Conservation (phyloP, 768 basidiomycete species). For the Rhodotorula kratochvilovae region DNA sequence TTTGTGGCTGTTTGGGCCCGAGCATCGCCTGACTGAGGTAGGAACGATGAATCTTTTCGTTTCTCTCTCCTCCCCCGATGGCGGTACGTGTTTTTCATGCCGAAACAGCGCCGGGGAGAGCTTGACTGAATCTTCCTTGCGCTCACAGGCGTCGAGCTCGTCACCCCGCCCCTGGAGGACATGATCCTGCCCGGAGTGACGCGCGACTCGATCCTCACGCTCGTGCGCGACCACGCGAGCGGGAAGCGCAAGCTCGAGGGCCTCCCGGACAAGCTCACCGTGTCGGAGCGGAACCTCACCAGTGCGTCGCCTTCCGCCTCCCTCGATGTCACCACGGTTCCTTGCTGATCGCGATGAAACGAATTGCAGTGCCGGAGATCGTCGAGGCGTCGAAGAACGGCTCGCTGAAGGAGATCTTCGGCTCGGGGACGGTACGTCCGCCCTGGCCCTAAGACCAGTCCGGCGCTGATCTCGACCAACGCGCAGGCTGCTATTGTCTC, state of each 20-base stretch:
- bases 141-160: slow-evolving; percentile 63
- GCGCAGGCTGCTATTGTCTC: slow-evolving; percentile 64
- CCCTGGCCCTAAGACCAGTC: neutral
- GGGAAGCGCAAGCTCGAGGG: slow-evolving; percentile 49
- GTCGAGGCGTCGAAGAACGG: slow-evolving; percentile 55
- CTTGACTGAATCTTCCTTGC: too few species aligned
- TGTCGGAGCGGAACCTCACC: slow-evolving; percentile 61
- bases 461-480: neutral
- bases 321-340: too few species aligned
- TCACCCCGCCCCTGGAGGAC: slow-evolving; percentile 85
- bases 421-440: slow-evolving; percentile 58
- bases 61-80: too few species aligned
- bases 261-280: slow-evolving; percentile 52
- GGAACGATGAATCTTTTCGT: slow-evolving; percentile 63
- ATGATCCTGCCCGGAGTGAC: slow-evolving; percentile 87
- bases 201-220: slow-evolving; percentile 71
- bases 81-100: too few species aligned
- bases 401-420: slow-evolving; percentile 72
- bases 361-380: slow-evolving; percentile 54
- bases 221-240: slow-evolving; percentile 62
- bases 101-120: too few species aligned
- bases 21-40: slow-evolving; percentile 53
- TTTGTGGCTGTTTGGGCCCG: slow-evolving; percentile 69
- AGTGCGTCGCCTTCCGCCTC: slow-evolving; percentile 38
- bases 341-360: too few species aligned